Evolutionary conservation across 352 stramenopile species (phyloP), one percentile per base, ranked within the genome.

Genomic region (Phytopythium aichiense): DNA sequence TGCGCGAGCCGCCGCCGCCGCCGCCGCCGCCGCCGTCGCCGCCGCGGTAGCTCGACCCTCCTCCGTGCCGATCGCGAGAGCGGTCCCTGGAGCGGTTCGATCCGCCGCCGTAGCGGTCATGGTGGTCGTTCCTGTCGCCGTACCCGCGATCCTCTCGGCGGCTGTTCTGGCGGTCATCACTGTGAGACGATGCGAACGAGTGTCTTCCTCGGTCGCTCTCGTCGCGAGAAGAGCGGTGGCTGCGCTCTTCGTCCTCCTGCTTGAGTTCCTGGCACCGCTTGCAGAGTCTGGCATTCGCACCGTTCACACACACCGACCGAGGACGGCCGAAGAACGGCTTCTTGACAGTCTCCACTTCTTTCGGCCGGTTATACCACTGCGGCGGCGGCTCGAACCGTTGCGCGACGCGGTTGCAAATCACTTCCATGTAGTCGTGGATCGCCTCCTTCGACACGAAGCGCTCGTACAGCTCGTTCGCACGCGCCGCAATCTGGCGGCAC

Each of bases 361-460:
- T 74, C 8, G 83, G 80, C 20, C 80, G 83, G n/a, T 74, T 76
- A 66, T 84, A 92, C 80, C 80, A 92, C 38, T 56, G 72, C 25
- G 81, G 73, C 22, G 79, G 63, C 2, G 79, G 81, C 58, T 84
- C 71, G 62, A 97, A 98, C 16, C 92, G 79, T 63, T 93, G 81
- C 1, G 96, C 91, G 51, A 99, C 91, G 64, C 92, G 79, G 50
- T 96, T 89, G 65, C 87, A 97, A 37, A 98, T 91, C 69, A 99
- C 88, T 82, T 99, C 89, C 60, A 99, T 83, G 75, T 99, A 99
- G 74, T 99, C 97, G 53, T 99, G 79, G 63, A 98, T 91, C 20
- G 92, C 89, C 55, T 96, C 87, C 64, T 96, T 94, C 18, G 77
- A 91, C 35, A 97, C 71, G 57, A 91, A 98, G 20, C 89, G 89